Percentiles rank a stretch among this genome's conserved stretches.
phyloP scores from a whole-genome alignment of 2,329 filamentous ascomycete genomes.

The Penicillium vulpinum region DNA sequence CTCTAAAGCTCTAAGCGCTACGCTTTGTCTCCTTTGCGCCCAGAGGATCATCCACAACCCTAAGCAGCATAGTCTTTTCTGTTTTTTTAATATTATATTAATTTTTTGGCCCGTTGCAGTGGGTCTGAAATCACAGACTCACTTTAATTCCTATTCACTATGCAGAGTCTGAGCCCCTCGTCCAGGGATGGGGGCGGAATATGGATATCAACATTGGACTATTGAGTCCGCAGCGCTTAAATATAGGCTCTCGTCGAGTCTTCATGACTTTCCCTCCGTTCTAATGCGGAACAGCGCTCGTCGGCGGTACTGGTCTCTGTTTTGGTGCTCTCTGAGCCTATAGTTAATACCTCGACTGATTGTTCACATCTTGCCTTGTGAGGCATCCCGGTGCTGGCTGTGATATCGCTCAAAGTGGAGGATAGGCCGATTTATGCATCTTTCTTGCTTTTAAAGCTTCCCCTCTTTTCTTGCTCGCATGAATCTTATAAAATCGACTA shows the following conservation, averaged over 20 bases:
- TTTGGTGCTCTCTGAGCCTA: constrained; percentile 34
- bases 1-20: constrained; percentile 3
- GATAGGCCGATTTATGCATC: constrained; percentile 27
- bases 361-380: constrained; percentile 35
- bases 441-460: constrained; percentile 18
- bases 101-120: constrained; percentile 6
- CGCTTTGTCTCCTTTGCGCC: constrained; percentile 9
- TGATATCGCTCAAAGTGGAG: constrained; percentile 27
- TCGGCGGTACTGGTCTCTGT: constrained; percentile 30
- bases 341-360: constrained; percentile 30
- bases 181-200: constrained; percentile 33
- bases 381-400: constrained; percentile 31
- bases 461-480: constrained; percentile 8
- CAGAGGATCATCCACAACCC: constrained; percentile 10
- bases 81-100: not conserved
- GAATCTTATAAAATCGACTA: constrained; percentile 21
- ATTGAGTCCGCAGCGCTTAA: constrained; percentile 38
- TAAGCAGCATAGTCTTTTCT: not conserved
- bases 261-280: constrained; percentile 20
- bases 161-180: constrained; percentile 33
- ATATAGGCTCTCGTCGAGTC: constrained; percentile 37
- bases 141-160: constrained; percentile 16
- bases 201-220: constrained; percentile 25
- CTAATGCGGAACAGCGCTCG: constrained; percentile 33
- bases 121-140: constrained; percentile 21